Conservation (phyloP, 768 basidiomycete genomes). For the Asterophora parasitica region DNA sequence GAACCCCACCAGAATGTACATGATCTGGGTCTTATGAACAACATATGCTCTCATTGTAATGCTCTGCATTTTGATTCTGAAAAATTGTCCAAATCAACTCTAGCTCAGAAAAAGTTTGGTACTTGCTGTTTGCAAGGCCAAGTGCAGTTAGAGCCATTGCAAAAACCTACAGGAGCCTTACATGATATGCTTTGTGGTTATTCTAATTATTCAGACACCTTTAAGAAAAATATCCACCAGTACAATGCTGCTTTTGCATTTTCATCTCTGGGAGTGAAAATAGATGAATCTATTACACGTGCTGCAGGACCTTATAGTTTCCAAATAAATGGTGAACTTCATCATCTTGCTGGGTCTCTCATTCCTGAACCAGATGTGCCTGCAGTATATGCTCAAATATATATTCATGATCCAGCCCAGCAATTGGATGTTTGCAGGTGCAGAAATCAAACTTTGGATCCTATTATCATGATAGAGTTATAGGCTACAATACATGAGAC, state of each 20-base stretch:
- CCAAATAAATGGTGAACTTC: constrained; percentile 26
- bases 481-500: constrained; percentile 1
- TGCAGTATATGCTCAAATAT: constrained; percentile 30
- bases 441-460: neutral
- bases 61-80: constrained; percentile 10
- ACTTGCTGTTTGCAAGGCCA: constrained; percentile 13
- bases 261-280: constrained; percentile 26
- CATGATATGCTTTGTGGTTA: neutral
- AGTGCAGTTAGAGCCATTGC: constrained; percentile 1
- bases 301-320: constrained; percentile 22
- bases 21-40: neutral
- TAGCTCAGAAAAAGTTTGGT: constrained; percentile 6
- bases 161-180: neutral
- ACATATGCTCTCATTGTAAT: constrained; percentile 1
- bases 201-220: neutral
- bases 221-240: neutral
- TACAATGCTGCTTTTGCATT: constrained; percentile 20
- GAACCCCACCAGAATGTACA: constrained; percentile 1
- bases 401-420: constrained; percentile 30
- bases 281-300: constrained; percentile 18
- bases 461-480: constrained; percentile 1
- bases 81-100: constrained; percentile 1
- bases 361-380: constrained; percentile 14
- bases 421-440: constrained; percentile 19
- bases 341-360: constrained; percentile 27